Conservation (phyloP, 73 alveolate genomes). For the Uronychia binucleata region DNA sequence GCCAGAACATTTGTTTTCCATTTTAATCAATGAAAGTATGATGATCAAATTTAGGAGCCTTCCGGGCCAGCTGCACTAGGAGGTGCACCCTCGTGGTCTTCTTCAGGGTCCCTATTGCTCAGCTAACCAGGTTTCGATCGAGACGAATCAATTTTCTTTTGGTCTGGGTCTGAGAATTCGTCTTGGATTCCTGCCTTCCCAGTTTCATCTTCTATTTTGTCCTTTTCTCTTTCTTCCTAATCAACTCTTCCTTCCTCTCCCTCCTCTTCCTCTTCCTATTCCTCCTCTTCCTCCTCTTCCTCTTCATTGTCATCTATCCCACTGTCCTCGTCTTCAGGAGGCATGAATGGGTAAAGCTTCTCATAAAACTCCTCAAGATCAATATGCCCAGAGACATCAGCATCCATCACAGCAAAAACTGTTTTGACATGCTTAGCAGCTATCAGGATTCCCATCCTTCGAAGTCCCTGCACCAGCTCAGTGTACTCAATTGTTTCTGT, state of each 20-base stretch:
- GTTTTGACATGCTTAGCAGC: slow-evolving; percentile 14
- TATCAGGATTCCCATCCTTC: slow-evolving; percentile 4
- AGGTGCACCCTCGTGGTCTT: no score
- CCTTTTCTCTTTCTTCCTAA: no score
- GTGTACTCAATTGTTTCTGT: neutral
- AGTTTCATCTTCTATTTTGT: no score
- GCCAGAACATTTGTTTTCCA: no score
- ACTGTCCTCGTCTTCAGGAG: neutral
- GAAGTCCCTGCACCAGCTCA: slow-evolving; percentile 21
- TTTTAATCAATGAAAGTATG: no score
- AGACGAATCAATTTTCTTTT: no score
- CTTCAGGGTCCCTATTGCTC: no score
- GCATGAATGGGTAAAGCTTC: neutral
- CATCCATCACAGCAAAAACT: slow-evolving; percentile 19
- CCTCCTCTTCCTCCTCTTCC: slow-evolving; percentile 1
- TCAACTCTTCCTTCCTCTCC: neutral
- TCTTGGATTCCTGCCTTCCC: no score
- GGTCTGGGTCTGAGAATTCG: no score
- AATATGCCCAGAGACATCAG: neutral
- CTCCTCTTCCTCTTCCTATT: neutral
- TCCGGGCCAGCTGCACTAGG: no score
- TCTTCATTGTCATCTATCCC: neutral
- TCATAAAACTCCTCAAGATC: slow-evolving; percentile 9
- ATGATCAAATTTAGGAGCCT: no score
- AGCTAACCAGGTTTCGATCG: no score